Base-by-base conservation (phyloP, 805 yeast genomes). In the Grigorovia yakushimaensis region DNA sequence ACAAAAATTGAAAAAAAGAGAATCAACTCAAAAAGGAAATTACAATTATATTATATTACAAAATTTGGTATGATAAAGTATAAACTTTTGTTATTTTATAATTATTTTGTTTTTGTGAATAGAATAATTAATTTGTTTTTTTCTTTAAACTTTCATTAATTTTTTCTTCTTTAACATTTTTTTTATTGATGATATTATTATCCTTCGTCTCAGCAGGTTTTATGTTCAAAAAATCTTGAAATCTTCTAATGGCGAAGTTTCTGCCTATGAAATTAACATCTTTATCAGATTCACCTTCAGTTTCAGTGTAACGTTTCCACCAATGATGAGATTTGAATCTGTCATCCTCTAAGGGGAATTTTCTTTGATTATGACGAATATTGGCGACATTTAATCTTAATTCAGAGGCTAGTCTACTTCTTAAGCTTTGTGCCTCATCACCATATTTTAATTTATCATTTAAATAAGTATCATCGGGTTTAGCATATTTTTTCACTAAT, bases 191-290 rank as follows among this genome's bases (percentile, higher is more conserved):
- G 33, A 23, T 20, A 7, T 27, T 43, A 4, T 48, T 41, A 23
- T 45, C 44, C 24, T 27, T 22, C 2, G 23, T 19, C 23, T 39
- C 44, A 41, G 47, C 40, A 40, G 57, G 54, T 39, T 54, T 49
- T 8, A 65, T 66, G 30, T 59, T 59, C 35, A 68, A 52, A 44
- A 63, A 66, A 10, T 70, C 71, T 60, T 85, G 94, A 42, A 81
- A 73, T 55, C 88, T 72, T 60, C 76, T 78, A 37, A 84, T 76
- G 1, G 94, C 94, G 93, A 94, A 85, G 60, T 86, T 86, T 58
- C 79, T 68, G 2, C 95, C 95, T 23, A 84, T 73, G 54, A 86
- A 84, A 54, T 78, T 66, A 20, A 86, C 76, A 47, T 79, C 84
- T 0, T 83, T 83, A 50, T 79, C 88, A 48, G 81, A 74, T 22